These are phyloP conservation scores for Trametopsis cervina DNA, from an alignment of 768 basidiomycete species.

Conservation along the genomic window DNA sequence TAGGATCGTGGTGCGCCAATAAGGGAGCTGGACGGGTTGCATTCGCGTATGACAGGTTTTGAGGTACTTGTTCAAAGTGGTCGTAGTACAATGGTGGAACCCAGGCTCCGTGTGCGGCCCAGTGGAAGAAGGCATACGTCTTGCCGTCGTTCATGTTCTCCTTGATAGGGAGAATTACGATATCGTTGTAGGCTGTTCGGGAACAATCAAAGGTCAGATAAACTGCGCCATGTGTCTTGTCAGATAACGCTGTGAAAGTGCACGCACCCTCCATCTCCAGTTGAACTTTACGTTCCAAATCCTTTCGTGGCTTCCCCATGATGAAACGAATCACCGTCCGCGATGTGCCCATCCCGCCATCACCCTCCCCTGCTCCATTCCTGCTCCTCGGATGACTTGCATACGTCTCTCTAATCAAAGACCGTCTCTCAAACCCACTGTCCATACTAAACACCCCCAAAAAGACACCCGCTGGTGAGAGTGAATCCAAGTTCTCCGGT, in stretches of 20 bases:
- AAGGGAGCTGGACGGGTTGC: slow-evolving; percentile 44
- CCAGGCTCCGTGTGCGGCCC: slow-evolving; percentile 89
- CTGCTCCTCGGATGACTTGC: slow-evolving; percentile 77
- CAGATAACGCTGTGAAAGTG: background rate
- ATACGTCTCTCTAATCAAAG: slow-evolving; percentile 85
- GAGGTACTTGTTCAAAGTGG: slow-evolving; percentile 34
- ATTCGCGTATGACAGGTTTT: slow-evolving; percentile 61
- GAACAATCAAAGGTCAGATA: slow-evolving; percentile 4
- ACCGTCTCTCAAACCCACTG: slow-evolving; percentile 75
- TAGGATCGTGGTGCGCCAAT: slow-evolving; percentile 70
- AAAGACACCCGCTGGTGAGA: slow-evolving; percentile 82
- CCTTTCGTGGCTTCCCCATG: slow-evolving; percentile 73
- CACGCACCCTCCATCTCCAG: slow-evolving; percentile 90
- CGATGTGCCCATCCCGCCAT: slow-evolving; percentile 68
- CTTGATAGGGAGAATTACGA: slow-evolving; percentile 70
- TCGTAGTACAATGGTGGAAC: slow-evolving; percentile 71
- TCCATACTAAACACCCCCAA: slow-evolving; percentile 90
- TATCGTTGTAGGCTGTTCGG: slow-evolving; percentile 73
- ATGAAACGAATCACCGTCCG: slow-evolving; percentile 86
- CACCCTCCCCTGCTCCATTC: slow-evolving; percentile 63
- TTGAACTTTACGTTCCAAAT: slow-evolving; percentile 72
- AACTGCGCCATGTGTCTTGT: background rate
- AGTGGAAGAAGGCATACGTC: slow-evolving; percentile 84
- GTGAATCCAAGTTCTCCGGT: slow-evolving; percentile 58
- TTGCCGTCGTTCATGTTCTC: slow-evolving; percentile 99